A percentile compares a stretch with the other conserved stretches of the same genome.
Conservation (phyloP, 495 filamentous ascomycete species). For the Parmelia sp. region DNA sequence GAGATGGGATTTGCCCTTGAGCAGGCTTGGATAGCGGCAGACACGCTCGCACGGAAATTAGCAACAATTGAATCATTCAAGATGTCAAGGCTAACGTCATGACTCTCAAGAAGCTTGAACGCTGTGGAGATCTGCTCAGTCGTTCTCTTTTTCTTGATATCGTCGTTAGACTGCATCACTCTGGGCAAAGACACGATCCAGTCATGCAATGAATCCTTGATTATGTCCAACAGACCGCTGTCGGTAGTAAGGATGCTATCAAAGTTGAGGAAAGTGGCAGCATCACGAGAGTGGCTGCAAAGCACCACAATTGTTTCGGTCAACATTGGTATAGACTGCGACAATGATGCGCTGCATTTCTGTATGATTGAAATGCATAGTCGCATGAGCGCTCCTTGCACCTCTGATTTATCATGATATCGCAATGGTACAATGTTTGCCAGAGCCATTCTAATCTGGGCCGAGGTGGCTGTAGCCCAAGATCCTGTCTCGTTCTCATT, state of each 20-base stretch:
- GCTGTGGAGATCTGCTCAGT: constrained; percentile 68
- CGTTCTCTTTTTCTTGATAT: constrained; percentile 62
- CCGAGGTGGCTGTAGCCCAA: constrained; percentile 76
- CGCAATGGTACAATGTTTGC: constrained; percentile 70
- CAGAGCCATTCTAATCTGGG: constrained; percentile 80
- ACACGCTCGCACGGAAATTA: constrained; percentile 43
- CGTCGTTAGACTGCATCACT: constrained; percentile 79
- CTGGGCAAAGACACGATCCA: constrained; percentile 78
- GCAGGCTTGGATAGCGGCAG: constrained; percentile 34
- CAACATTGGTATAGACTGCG: constrained; percentile 60
- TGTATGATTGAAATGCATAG: constrained; percentile 71
- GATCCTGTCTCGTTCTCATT: constrained; percentile 42
- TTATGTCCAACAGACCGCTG: constrained; percentile 53
- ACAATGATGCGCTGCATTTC: constrained; percentile 67
- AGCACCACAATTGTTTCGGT: constrained; percentile 77
- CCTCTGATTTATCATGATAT: constrained; percentile 64
- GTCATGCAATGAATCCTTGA: constrained; percentile 67
- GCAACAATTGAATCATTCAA: constrained; percentile 61
- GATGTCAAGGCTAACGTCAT: constrained; percentile 61
- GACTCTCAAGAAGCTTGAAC: constrained; percentile 58
- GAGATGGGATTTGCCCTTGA: constrained; percentile 29
- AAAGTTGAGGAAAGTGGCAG: constrained; percentile 38
- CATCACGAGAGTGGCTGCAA: constrained; percentile 41
- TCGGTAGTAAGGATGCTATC: constrained; percentile 56
- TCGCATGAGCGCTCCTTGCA: constrained; percentile 58